Evolutionary conservation across 1,284 basidiomycete genomes (phyloP).

Genomic region (Cutaneotrichosporon sp.): DNA sequence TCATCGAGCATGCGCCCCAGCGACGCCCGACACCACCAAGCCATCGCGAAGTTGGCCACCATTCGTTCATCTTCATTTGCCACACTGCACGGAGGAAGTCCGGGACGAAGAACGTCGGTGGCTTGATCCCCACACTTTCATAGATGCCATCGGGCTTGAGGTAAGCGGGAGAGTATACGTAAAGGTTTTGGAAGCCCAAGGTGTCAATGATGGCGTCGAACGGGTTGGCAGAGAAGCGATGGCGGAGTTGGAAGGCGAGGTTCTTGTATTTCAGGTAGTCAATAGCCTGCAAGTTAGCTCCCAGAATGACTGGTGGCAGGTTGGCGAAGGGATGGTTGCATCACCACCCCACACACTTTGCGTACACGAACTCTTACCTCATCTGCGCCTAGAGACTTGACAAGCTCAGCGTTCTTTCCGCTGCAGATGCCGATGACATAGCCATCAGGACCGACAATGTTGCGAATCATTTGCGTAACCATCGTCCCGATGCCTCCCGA

Average conservation of each 20-base stretch:
- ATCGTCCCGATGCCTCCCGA: constrained; percentile 56
- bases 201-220: constrained; percentile 15
- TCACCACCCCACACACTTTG: too few species aligned
- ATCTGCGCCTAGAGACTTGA: constrained; percentile 51
- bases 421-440: constrained; percentile 59
- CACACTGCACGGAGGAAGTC: constrained; percentile 11
- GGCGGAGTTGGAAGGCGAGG: constrained; percentile 13
- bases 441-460: constrained; percentile 55
- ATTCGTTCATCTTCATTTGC: constrained; percentile 10
- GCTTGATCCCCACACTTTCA: constrained; percentile 23
- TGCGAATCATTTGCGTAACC: constrained; percentile 56
- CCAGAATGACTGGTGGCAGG: too few species aligned
- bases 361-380: constrained; percentile 20
- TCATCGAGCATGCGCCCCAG: constrained; percentile 4
- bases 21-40: constrained; percentile 7
- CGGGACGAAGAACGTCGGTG: not conserved
- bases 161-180: constrained; percentile 13
- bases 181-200: constrained; percentile 31
- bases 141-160: constrained; percentile 7
- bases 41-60: constrained; percentile 4
- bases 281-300: too few species aligned
- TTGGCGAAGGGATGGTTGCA: too few species aligned
- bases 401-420: constrained; percentile 53
- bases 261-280: constrained; percentile 56
- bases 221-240: not conserved